Percentiles rank a stretch among this genome's conserved stretches.
phyloP scores from a whole-genome alignment of 805 yeast genomes.

The Ogataea saltuana region DNA sequence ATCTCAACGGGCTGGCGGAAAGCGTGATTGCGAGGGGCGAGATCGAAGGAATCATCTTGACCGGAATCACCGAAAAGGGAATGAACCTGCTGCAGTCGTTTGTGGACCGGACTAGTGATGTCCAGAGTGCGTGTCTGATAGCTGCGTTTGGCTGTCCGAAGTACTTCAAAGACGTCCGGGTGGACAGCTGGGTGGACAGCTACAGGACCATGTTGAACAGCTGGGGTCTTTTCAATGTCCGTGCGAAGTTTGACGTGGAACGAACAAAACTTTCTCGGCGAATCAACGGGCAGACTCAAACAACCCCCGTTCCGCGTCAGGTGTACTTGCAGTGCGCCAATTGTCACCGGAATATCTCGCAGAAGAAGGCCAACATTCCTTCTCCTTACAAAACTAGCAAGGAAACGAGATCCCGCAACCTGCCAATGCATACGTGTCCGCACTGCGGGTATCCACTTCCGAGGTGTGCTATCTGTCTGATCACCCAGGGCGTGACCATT shows the following conservation, averaged over 20 bases:
- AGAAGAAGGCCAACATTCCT: constrained; percentile 21
- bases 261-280: constrained; percentile 64
- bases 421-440: constrained; percentile 51
- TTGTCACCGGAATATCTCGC: constrained; percentile 73
- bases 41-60: constrained; percentile 83
- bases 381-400: constrained; percentile 9
- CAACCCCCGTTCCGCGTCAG: constrained; percentile 64
- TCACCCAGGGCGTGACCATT: constrained; percentile 71
- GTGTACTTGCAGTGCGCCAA: constrained; percentile 77
- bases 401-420: constrained; percentile 4
- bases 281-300: constrained; percentile 46
- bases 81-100: constrained; percentile 80
- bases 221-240: constrained; percentile 73
- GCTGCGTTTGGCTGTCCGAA: constrained; percentile 81
- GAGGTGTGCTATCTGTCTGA: constrained; percentile 83
- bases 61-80: constrained; percentile 89
- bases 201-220: constrained; percentile 71
- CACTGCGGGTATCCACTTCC: constrained; percentile 89
- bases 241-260: constrained; percentile 85
- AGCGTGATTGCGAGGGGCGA: constrained; percentile 78
- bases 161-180: constrained; percentile 71
- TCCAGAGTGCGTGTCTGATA: constrained; percentile 86
- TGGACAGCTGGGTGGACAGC: constrained; percentile 74
- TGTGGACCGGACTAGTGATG: constrained; percentile 85
- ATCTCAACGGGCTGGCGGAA: constrained; percentile 67